Evolutionary conservation across 345 rosid species (phyloP), one percentile per base, ranked within the genome.

Genomic region (Boechera stricta): DNA sequence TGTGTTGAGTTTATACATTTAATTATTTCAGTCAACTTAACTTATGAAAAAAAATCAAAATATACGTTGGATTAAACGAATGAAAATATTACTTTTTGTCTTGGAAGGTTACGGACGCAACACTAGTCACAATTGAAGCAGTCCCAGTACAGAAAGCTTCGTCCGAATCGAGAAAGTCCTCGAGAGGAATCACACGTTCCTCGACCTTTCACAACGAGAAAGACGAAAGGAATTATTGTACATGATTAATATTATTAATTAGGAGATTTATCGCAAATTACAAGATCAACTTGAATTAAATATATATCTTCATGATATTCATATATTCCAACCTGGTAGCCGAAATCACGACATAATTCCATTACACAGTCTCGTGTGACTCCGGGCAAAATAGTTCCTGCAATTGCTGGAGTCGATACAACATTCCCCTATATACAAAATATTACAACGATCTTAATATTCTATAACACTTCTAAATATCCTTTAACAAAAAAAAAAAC

Each of bases 331-430:
- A 91, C 98, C 97, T 85, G 81, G 79, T 84, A 90, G 44, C 96
- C 93, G 72, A 85, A 79, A 77, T 85, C 87, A 60, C 82, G 81
- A 81, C 87, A 85, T 83, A 94, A 86, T 75, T 92, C 97, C 63
- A 94, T 90, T 56, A 89, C 78, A 68, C 94, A 84, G 83, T 90
- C 92, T 58, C 97, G 80, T 1, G 95, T 94, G 79, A 94, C 82
- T 69, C 98, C 98, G 12, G 95, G 91, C 64, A 92, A 83, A 73
- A 92, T 92, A 5, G 98, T 92, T 66, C 98, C 98, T 74, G 87
- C 79, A 55, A 90, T 77, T 53, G 82, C 83, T 45, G 97, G 98
- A 53, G 98, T 94, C 32, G 84, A 85, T 49, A 94, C 86, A 65
- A 77, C 82, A 45, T 88, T 88, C 62, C 77, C 90, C 98, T 94